These are phyloP conservation scores for Tribonema minus DNA, from an alignment of 108 stramenopile species.

Conservation along the genomic window DNA sequence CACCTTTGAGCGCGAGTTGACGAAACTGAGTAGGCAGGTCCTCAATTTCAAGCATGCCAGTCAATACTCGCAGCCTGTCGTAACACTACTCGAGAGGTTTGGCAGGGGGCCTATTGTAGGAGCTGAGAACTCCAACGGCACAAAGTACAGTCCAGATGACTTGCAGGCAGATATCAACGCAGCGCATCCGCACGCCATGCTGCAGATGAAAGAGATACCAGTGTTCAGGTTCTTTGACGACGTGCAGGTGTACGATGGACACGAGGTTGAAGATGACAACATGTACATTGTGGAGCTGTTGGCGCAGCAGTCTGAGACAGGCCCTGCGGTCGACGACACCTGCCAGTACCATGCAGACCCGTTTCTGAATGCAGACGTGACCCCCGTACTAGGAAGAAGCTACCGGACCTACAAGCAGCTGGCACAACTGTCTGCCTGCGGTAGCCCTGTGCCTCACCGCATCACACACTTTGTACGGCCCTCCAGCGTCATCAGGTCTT, in stretches of 20 bases:
- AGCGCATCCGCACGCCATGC: background rate
- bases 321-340: too few species aligned
- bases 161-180: background rate
- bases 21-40: background rate
- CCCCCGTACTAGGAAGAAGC: constrained; percentile 4
- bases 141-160: background rate
- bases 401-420: background rate
- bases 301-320: too few species aligned
- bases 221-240: constrained; percentile 1
- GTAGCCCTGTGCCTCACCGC: background rate
- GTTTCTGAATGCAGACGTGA: constrained; percentile 1
- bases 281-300: background rate
- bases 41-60: background rate
- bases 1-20: background rate
- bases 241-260: background rate
- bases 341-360: background rate
- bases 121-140: background rate
- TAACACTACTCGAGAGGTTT: background rate
- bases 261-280: background rate
- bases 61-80: background rate
- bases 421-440: too few species aligned
- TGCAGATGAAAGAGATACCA: background rate
- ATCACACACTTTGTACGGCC: constrained; percentile 2
- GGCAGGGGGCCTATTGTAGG: background rate
- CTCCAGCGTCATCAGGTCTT: background rate